phyloP scores from a whole-genome alignment of 202 grass and related monocot genomes.

The Carex arenaria region DNA sequence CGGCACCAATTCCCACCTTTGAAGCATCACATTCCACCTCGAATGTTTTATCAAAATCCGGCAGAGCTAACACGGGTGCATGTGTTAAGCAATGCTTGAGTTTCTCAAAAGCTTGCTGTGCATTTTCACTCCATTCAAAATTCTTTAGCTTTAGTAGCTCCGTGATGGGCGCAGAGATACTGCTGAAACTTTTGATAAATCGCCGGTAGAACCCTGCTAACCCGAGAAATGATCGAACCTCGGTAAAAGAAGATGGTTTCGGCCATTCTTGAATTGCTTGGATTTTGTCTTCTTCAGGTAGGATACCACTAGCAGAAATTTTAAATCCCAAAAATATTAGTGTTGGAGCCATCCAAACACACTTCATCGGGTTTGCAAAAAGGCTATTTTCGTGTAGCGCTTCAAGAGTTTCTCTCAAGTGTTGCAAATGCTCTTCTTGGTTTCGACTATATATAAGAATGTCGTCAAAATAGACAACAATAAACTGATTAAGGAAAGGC shows the following conservation, averaged over 20 bases:
- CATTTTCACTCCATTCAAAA: background rate
- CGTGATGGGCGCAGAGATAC: background rate
- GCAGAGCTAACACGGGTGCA: background rate
- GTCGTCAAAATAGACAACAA: background rate
- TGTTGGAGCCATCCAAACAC: background rate
- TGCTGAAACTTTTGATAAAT: background rate
- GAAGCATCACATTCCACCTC: slow-evolving; percentile 7
- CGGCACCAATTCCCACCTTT: background rate
- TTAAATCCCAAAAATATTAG: background rate
- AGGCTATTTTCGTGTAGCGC: background rate
- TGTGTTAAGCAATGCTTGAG: background rate
- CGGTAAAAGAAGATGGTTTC: background rate
- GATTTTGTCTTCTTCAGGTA: background rate
- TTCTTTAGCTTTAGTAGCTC: background rate
- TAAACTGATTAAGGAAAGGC: background rate
- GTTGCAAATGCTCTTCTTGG: background rate
- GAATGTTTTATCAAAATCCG: background rate
- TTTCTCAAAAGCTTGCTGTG: background rate
- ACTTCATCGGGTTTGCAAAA: background rate
- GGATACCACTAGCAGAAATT: background rate
- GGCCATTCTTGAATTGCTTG: background rate
- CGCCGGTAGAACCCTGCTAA: background rate
- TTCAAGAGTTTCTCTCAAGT: background rate
- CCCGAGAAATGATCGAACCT: background rate
- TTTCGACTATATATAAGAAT: background rate